Percentiles rank a stretch among this genome's conserved stretches.
Conservation (phyloP, 2,329 filamentous ascomycete species). For the Aspergillus ibericus region DNA sequence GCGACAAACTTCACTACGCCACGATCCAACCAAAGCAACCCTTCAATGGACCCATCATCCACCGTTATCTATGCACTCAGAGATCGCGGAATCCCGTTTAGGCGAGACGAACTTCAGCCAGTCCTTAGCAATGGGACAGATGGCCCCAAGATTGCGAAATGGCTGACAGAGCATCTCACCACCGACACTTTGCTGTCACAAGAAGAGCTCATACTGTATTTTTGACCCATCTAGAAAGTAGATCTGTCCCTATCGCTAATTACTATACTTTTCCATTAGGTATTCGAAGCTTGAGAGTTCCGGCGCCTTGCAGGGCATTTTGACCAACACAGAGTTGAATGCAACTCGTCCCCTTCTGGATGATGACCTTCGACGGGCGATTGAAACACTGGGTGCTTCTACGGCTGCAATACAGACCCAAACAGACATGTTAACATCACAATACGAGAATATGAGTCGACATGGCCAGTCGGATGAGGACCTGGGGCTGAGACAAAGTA, state of each 20-base stretch:
- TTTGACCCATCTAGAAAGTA: neutral
- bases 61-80: slow-evolving; percentile 28
- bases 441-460: slow-evolving; percentile 33
- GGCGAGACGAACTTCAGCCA: slow-evolving; percentile 29
- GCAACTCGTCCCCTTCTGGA: slow-evolving; percentile 41
- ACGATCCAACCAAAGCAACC: slow-evolving; percentile 14
- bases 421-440: slow-evolving; percentile 31
- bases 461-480: slow-evolving; percentile 25
- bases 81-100: slow-evolving; percentile 30
- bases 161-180: slow-evolving; percentile 34
- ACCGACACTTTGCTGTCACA: slow-evolving; percentile 39
- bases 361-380: slow-evolving; percentile 38
- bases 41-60: slow-evolving; percentile 18
- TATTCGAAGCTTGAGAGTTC: slow-evolving; percentile 37
- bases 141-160: slow-evolving; percentile 26
- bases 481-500: slow-evolving; percentile 23
- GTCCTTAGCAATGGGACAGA: slow-evolving; percentile 25
- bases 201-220: slow-evolving; percentile 41
- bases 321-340: slow-evolving; percentile 27
- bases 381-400: slow-evolving; percentile 38
- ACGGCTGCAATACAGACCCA: slow-evolving; percentile 38
- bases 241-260: neutral
- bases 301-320: slow-evolving; percentile 29
- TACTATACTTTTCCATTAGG: slow-evolving; percentile 19
- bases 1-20: neutral